These are phyloP conservation scores for Cryptococcus sp. DNA, from an alignment of 1,284 basidiomycete species.

Conservation along the genomic window DNA sequence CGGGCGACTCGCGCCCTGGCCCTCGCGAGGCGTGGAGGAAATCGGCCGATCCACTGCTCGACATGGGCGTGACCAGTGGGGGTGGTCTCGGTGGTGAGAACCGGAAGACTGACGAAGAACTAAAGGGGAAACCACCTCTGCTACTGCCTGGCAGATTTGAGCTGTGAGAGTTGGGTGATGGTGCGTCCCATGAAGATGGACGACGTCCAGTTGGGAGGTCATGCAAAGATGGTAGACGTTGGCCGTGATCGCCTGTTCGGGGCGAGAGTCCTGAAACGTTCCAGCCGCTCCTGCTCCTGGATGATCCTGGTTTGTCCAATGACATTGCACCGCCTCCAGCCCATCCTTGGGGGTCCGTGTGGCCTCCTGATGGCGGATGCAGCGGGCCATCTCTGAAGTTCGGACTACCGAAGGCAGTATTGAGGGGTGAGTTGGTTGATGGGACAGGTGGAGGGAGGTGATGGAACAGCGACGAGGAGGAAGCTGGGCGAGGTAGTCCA, in stretches of 20 bases:
- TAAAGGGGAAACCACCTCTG: slow-evolving; percentile 7
- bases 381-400: slow-evolving; percentile 11
- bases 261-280: slow-evolving; percentile 2
- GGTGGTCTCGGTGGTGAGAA: slow-evolving; percentile 12
- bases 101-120: slow-evolving; percentile 4
- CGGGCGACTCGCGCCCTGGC: neutral
- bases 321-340: neutral
- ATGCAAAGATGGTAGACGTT: slow-evolving; percentile 14
- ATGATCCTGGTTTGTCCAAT: slow-evolving; percentile 15
- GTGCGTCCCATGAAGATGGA: slow-evolving; percentile 19
- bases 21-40: neutral
- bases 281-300: slow-evolving; percentile 1
- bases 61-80: slow-evolving; percentile 17
- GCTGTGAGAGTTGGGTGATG: slow-evolving; percentile 19
- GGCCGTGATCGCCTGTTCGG: slow-evolving; percentile 23
- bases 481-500: slow-evolving; percentile 4
- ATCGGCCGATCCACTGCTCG: slow-evolving; percentile 10
- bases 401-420: slow-evolving; percentile 12
- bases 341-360: slow-evolving; percentile 28
- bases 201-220: slow-evolving; percentile 10
- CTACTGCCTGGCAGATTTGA: slow-evolving; percentile 6
- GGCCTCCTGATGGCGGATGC: slow-evolving; percentile 21
- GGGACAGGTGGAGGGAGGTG: slow-evolving; percentile 22
- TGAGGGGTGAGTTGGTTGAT: slow-evolving; percentile 18
- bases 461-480: slow-evolving; percentile 12